Conservation (phyloP, 2,329 filamentous ascomycete genomes). For the Dothideomycetidae sp. region DNA sequence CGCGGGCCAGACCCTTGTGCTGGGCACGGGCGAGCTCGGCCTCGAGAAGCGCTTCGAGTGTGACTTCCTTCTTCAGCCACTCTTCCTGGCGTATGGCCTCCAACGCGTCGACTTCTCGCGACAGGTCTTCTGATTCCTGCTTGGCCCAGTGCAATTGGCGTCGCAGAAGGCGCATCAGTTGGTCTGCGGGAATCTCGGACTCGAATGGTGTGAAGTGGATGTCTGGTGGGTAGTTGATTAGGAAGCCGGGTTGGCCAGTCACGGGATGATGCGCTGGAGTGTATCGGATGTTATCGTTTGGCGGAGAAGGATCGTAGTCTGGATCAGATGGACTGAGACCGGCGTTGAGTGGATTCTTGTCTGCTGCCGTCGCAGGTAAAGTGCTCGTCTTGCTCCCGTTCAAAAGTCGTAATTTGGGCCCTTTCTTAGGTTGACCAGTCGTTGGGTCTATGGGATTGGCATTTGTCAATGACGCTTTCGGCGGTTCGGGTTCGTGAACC, state of each 20-base stretch:
- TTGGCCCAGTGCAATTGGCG: slow-evolving; percentile 61
- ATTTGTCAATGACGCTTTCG: slow-evolving; percentile 52
- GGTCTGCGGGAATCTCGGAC: slow-evolving; percentile 49
- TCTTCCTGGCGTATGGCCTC: slow-evolving; percentile 55
- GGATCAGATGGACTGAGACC: slow-evolving; percentile 7
- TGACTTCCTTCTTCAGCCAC: slow-evolving; percentile 66
- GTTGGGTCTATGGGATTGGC: slow-evolving; percentile 42
- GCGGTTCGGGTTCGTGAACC: slow-evolving; percentile 89
- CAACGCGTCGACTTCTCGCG: slow-evolving; percentile 49
- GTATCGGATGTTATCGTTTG: slow-evolving; percentile 45
- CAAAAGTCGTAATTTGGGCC: slow-evolving; percentile 30
- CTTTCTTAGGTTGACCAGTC: slow-evolving; percentile 22
- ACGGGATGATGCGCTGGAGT: slow-evolving; percentile 45
- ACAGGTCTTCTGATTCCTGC: slow-evolving; percentile 49
- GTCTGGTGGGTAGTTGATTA: slow-evolving; percentile 40
- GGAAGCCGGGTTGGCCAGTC: slow-evolving; percentile 34
- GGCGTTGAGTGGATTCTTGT: slow-evolving; percentile 9
- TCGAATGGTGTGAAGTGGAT: slow-evolving; percentile 52
- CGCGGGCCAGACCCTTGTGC: slow-evolving; percentile 21
- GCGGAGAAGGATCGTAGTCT: slow-evolving; percentile 19
- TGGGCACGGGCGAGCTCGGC: slow-evolving; percentile 42
- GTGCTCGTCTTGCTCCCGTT: slow-evolving; percentile 23
- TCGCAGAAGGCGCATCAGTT: slow-evolving; percentile 47
- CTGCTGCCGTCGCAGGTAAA: slow-evolving; percentile 3
- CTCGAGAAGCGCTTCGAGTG: slow-evolving; percentile 64